These are phyloP conservation scores for Gossypium gossypioides DNA, from an alignment of 441 rosid genomes.

Conservation along the genomic window DNA sequence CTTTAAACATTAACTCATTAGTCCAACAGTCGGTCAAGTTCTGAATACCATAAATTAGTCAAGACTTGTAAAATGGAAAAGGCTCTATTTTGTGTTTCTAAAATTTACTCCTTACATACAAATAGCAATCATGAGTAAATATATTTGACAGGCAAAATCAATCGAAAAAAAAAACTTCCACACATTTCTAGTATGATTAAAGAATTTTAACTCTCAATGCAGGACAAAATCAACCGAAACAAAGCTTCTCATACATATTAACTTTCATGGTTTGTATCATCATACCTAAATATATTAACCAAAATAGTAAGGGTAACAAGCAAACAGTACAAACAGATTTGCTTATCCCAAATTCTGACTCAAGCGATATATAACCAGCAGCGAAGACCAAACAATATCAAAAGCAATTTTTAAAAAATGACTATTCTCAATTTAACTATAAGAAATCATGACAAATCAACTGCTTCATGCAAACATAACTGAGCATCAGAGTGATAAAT, in stretches of 20 bases:
- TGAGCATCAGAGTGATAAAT: not conserved
- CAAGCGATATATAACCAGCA: too few relatives aligned
- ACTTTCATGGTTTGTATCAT: too few relatives aligned
- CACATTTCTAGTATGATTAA: not conserved
- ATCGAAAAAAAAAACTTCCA: not conserved
- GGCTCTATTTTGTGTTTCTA: not conserved
- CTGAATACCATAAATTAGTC: not conserved
- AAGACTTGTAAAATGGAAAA: not conserved
- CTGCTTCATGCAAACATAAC: not conserved
- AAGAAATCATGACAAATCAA: not conserved
- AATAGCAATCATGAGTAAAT: not conserved
- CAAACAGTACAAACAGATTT: too few relatives aligned
- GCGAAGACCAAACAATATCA: too few relatives aligned
- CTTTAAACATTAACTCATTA: not conserved
- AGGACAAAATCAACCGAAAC: too few relatives aligned
- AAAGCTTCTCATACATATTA: too few relatives aligned
- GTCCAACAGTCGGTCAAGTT: not conserved
- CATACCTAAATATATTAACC: too few relatives aligned
- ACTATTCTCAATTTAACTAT: too few relatives aligned
- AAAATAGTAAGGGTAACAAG: too few relatives aligned
- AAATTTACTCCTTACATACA: not conserved
- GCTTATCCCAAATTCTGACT: too few relatives aligned
- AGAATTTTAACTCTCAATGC: not conserved
- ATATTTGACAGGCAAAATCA: not conserved
- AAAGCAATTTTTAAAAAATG: too few relatives aligned